These are phyloP conservation scores for Hylodesmum podocarpum DNA, from an alignment of 306 rosid genomes.

Conservation along the genomic window DNA sequence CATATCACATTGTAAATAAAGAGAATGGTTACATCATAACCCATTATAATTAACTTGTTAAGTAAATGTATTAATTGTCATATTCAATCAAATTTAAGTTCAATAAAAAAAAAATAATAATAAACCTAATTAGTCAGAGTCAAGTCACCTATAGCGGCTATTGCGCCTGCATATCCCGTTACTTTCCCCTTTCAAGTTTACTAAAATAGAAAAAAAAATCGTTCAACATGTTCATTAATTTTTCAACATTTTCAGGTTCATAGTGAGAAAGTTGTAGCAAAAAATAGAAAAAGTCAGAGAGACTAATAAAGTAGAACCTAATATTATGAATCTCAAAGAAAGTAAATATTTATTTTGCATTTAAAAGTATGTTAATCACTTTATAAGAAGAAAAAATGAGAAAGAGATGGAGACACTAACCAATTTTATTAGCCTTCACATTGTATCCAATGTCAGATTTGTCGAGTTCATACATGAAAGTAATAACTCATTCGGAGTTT, in stretches of 20 bases:
- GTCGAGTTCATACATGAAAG: slow-evolving; percentile 9
- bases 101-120: not conserved
- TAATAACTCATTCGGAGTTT: not conserved
- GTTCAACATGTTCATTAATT: not conserved
- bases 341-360: not conserved
- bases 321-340: not conserved
- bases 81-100: not conserved
- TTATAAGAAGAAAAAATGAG: not conserved
- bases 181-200: not conserved
- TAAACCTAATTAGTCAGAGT: not conserved
- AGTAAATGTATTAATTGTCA: not conserved
- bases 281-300: not conserved
- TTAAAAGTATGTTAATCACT: not conserved
- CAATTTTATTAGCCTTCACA: not conserved
- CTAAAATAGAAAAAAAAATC: not conserved
- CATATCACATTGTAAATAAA: no score
- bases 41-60: not conserved
- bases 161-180: not conserved
- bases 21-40: no score
- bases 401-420: not conserved
- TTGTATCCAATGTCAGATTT: not conserved
- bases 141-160: not conserved
- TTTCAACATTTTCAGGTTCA: not conserved
- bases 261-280: not conserved
- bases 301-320: not conserved